phyloP scores from a whole-genome alignment of 2,329 filamentous ascomycete genomes.

The Sclerotinia borealis region DNA sequence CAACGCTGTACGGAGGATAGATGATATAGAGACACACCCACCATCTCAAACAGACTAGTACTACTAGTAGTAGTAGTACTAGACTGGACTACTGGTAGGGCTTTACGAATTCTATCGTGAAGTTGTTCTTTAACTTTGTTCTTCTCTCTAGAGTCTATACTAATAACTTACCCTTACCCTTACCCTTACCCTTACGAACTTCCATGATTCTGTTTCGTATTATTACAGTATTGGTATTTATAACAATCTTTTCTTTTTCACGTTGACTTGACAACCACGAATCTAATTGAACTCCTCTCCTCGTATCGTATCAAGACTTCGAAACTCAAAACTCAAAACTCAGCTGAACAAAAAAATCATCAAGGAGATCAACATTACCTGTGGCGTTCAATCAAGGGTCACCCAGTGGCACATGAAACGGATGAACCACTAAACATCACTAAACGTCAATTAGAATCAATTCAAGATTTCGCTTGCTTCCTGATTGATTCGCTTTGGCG shows the following conservation, averaged over 20 bases:
- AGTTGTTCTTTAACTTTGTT: background rate
- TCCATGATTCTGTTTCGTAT: background rate
- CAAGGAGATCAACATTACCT: background rate
- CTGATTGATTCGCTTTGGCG: background rate
- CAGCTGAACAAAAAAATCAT: constrained; percentile 1
- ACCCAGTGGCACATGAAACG: background rate
- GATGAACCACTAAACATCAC: background rate
- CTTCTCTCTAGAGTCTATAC: no score
- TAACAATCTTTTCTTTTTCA: background rate
- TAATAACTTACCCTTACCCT: no score
- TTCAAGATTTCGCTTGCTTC: constrained; percentile 5
- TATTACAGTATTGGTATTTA: no score
- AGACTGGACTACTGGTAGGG: no score
- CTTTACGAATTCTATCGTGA: background rate
- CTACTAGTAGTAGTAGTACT: no score
- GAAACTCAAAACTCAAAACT: background rate
- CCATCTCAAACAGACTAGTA: background rate
- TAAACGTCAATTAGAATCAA: background rate
- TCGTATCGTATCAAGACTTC: background rate
- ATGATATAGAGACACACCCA: background rate
- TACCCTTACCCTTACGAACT: background rate
- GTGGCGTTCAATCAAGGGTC: constrained; percentile 8
- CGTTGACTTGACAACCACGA: constrained; percentile 11
- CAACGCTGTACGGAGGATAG: background rate
- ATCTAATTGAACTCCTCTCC: background rate